These are phyloP conservation scores for Tetrapisispora nanseiensis DNA, from an alignment of 805 yeast species.

Conservation along the genomic window DNA sequence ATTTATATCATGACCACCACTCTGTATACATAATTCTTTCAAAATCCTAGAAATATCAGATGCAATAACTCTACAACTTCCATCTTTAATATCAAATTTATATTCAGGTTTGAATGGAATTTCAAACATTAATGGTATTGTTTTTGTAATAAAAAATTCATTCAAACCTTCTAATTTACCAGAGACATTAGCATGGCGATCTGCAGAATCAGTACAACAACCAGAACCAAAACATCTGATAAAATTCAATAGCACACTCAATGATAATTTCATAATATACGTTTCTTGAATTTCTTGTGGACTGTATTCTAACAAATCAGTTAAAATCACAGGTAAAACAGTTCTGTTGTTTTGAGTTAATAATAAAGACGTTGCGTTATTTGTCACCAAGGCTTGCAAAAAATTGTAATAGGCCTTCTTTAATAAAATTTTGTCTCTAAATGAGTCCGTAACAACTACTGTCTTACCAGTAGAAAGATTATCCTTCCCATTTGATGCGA, in stretches of 20 bases:
- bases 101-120: constrained; percentile 61
- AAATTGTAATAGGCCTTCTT: constrained; percentile 64
- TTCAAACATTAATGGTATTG: constrained; percentile 62
- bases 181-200: constrained; percentile 38
- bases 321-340: constrained; percentile 49
- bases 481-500: not conserved
- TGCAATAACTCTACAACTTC: constrained; percentile 64
- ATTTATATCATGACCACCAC: constrained; percentile 15
- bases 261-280: constrained; percentile 54
- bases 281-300: constrained; percentile 57
- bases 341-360: constrained; percentile 56
- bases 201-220: constrained; percentile 50
- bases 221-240: constrained; percentile 60
- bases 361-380: constrained; percentile 70
- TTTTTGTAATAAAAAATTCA: constrained; percentile 56
- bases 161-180: constrained; percentile 57
- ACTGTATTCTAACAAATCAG: constrained; percentile 49
- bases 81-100: constrained; percentile 61
- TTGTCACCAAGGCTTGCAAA: constrained; percentile 59
- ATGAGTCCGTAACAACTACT: constrained; percentile 47
- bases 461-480: constrained; percentile 12
- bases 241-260: constrained; percentile 58
- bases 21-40: constrained; percentile 44
- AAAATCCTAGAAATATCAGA: constrained; percentile 66
- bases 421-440: constrained; percentile 52